Base-by-base conservation (phyloP, 73 alveolate species). In the Paramecium biaurelia region DNA sequence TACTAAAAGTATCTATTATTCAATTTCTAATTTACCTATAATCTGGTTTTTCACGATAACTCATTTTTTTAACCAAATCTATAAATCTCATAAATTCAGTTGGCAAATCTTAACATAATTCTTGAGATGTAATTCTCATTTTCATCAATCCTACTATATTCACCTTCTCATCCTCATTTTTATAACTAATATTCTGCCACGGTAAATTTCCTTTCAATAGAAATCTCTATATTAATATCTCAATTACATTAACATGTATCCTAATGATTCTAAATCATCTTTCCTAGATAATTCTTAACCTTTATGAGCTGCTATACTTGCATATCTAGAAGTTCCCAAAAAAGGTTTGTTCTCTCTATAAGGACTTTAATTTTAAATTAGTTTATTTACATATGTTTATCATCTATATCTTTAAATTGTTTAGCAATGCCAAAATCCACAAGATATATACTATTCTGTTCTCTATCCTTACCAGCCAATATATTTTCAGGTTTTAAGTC, bases 171-270 rank as follows among this genome's bases (percentile, higher is more conserved):
- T 96, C 96, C 88, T 95, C 95, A 9, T 97, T 92, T 85, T 94
- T 87, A 1, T 97, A 98, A 90, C 92, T 74, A 87, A 95, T 92
- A 1, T 99, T 99, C 84, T 96, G 96, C 99, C 99, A 98, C 20
- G 99, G 99, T 56, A 93, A 76, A 57, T 70, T 85, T n/a, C 97
- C 95, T 28, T 93, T 92, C 21, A 93, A 58, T 37, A 93, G 92
- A 58, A 24, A 58, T 58, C 76, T 58, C 34, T 58, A 18, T 58
- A 24, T 23, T 23, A 58, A 21, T 21, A 12, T 70, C 28, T 21
- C 89, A 93, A 93, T 37, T 93, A 93, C 94, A 93, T 92, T 85
- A 96, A 41, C 24, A 96, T 96, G 14, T 96, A 96, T n/a, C 97
- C 98, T 34, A 95, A 68, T 35, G 95, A 74, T 86, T 95, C 98